Percentiles rank a stretch among this genome's conserved stretches.
Conservation (phyloP, 208 protist species). For the Wallacemonas sp. region DNA sequence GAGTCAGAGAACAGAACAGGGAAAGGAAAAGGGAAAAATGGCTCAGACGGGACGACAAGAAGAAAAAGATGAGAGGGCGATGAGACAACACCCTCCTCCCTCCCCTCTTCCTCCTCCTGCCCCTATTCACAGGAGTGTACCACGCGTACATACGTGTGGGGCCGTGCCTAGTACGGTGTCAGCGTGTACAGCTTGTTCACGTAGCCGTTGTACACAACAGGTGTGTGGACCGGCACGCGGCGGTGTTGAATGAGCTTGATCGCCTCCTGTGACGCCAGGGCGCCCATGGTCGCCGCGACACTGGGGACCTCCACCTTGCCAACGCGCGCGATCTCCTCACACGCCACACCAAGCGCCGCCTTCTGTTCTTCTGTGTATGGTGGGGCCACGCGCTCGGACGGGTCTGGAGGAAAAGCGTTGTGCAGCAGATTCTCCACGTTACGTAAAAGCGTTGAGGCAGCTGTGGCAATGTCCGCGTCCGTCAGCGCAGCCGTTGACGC, state of each 20-base stretch:
- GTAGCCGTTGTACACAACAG: constrained; percentile 94
- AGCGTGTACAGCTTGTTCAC: constrained; percentile 25
- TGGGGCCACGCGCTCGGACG: background rate
- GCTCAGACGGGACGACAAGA: background rate
- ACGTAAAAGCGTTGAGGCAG: background rate
- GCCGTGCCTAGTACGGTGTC: background rate
- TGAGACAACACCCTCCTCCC: background rate
- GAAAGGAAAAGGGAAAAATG: background rate
- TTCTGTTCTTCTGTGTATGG: background rate
- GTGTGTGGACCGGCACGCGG: constrained; percentile 84
- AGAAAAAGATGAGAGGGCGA: constrained; percentile 7
- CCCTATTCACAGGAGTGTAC: no score
- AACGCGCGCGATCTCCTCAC: constrained; percentile 76
- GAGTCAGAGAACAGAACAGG: no score
- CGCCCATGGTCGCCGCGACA: constrained; percentile 92
- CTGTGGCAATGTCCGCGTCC: background rate
- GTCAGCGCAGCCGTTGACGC: no score
- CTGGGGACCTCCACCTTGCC: constrained; percentile 86
- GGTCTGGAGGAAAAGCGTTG: background rate
- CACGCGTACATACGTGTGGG: no score
- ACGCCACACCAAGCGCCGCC: background rate
- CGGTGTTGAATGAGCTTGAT: constrained; percentile 96
- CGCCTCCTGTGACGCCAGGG: constrained; percentile 93
- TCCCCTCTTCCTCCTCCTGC: no score
- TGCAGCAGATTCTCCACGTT: background rate